These are phyloP conservation scores for Pseudonitzschia delicatissima DNA, from an alignment of 108 stramenopile species.

Conservation along the genomic window DNA sequence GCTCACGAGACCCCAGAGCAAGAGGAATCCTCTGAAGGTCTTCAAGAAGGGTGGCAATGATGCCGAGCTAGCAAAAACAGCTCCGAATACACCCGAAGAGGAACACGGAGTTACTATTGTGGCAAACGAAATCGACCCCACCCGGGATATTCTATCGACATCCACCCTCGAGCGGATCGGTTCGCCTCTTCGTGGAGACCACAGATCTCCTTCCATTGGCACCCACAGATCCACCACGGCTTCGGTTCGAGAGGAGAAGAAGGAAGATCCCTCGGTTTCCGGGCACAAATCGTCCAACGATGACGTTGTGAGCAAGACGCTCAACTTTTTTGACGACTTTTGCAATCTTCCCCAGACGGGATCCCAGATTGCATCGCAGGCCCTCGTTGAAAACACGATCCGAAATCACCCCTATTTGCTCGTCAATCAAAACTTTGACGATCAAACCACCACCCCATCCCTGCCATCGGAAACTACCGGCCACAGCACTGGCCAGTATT, in stretches of 20 bases:
- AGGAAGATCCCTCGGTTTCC: background rate
- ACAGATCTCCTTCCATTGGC: background rate
- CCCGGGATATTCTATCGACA: background rate
- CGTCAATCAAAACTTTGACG: background rate
- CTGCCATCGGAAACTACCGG: background rate
- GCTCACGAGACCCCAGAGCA: background rate
- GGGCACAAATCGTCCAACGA: background rate
- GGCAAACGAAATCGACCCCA: conserved; percentile 15
- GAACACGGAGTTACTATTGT: conserved; percentile 2
- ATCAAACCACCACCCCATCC: background rate
- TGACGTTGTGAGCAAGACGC: conserved; percentile 16
- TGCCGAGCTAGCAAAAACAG: background rate
- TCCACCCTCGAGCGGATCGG: background rate
- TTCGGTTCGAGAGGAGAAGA: background rate
- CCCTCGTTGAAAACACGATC: background rate
- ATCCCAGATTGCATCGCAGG: too few relatives aligned
- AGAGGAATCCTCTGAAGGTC: conserved; percentile 6
- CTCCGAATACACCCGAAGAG: conserved; percentile 16
- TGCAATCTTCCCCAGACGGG: background rate
- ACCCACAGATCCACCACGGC: too few relatives aligned
- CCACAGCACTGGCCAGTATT: background rate
- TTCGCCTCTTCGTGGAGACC: background rate
- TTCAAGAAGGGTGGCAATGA: conserved; percentile 11
- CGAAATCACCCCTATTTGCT: background rate
- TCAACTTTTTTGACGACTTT: conserved; percentile 9